Percentiles rank a stretch among this genome's conserved stretches.
phyloP scores from a whole-genome alignment of 2,329 filamentous ascomycete genomes.

The Fusarium begoniae region DNA sequence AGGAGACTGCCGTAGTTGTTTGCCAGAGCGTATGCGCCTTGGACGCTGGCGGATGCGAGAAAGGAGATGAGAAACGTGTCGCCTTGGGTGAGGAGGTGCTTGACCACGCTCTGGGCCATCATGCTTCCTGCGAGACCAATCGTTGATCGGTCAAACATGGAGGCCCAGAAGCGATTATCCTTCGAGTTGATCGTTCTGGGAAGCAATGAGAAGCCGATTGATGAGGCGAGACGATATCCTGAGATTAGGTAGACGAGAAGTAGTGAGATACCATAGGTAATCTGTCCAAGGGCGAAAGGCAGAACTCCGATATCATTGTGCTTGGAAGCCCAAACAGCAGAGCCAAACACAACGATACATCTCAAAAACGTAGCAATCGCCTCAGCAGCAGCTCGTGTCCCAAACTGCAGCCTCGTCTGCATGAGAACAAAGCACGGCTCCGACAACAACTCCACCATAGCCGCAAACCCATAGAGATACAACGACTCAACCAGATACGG shows the following conservation, averaged over 20 bases:
- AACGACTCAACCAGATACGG: slow-evolving; percentile 69
- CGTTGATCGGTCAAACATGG: slow-evolving; percentile 75
- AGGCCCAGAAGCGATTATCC: slow-evolving; percentile 57
- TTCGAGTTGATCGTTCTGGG: slow-evolving; percentile 50
- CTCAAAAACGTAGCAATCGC: slow-evolving; percentile 81
- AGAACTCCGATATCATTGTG: slow-evolving; percentile 74
- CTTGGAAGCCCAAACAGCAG: slow-evolving; percentile 70
- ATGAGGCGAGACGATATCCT: slow-evolving; percentile 64
- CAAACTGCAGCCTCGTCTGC: slow-evolving; percentile 83
- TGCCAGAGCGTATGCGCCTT: slow-evolving; percentile 91
- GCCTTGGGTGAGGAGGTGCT: slow-evolving; percentile 93
- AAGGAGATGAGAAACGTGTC: slow-evolving; percentile 88
- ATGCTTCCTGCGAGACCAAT: slow-evolving; percentile 81
- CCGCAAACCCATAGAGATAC: slow-evolving; percentile 64
- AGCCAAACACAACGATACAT: slow-evolving; percentile 77
- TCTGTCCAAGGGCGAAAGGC: slow-evolving; percentile 88
- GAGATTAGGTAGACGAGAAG: slow-evolving; percentile 74
- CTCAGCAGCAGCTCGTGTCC: slow-evolving; percentile 83
- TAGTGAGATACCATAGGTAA: slow-evolving; percentile 76
- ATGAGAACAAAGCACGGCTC: slow-evolving; percentile 92
- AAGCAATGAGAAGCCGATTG: slow-evolving; percentile 75
- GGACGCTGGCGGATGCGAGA: slow-evolving; percentile 79
- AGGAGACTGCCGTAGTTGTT: slow-evolving; percentile 94
- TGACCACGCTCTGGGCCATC: slow-evolving; percentile 87
- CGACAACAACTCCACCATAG: slow-evolving; percentile 78